Conservation (phyloP, 148 eudicot genomes). For the Talinum fruticosum region DNA sequence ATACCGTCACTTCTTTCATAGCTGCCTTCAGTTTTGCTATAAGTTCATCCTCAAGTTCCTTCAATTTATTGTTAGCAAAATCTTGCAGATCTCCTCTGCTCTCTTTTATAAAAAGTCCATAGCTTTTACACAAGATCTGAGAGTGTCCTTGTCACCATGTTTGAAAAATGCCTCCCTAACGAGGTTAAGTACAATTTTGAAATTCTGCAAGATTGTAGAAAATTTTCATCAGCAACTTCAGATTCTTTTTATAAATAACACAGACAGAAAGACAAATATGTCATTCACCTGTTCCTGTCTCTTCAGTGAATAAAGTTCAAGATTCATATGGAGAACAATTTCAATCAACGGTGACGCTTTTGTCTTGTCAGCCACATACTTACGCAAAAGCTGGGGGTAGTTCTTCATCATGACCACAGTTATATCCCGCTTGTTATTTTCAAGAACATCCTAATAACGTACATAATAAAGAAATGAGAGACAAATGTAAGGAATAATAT, state of each 20-base stretch:
- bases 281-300: conserved; percentile 87
- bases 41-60: conserved; percentile 84
- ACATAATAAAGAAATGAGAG: conserved; percentile 6
- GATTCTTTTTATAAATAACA: conserved; percentile 9
- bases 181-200: conserved; percentile 67
- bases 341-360: conserved; percentile 79
- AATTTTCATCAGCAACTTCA: background rate
- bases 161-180: conserved; percentile 77
- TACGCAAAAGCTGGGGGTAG: conserved; percentile 79
- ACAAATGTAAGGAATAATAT: background rate
- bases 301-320: conserved; percentile 92
- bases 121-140: conserved; percentile 82
- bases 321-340: conserved; percentile 65
- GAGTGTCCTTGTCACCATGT: conserved; percentile 90
- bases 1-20: conserved; percentile 77
- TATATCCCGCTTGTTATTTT: conserved; percentile 58
- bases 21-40: conserved; percentile 67
- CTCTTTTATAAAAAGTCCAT: conserved; percentile 59
- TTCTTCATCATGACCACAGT: conserved; percentile 83
- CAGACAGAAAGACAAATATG: conserved; percentile 4
- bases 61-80: conserved; percentile 67
- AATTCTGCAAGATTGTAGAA: conserved; percentile 51
- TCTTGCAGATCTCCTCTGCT: conserved; percentile 91
- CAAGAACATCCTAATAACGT: conserved; percentile 61
- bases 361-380: conserved; percentile 76